A percentile compares a stretch with the other conserved stretches of the same genome.
Evolutionary conservation across 768 basidiomycete species (phyloP).

Genomic region (Suillus subalutaceus): DNA sequence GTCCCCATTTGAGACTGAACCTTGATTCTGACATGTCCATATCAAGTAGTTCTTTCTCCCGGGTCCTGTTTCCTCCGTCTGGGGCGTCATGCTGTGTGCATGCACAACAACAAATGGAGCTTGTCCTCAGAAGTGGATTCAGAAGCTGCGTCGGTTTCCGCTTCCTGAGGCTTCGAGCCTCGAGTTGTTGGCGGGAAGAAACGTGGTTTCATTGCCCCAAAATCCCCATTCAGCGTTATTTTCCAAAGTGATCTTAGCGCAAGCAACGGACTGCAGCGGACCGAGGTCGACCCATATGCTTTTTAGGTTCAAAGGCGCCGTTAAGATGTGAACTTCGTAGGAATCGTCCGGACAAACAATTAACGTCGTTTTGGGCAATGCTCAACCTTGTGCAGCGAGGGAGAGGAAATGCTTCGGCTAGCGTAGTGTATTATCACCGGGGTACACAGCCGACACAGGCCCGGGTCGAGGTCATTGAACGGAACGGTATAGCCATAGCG

Average conservation of each 20-base stretch:
- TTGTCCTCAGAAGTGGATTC: not conserved
- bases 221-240: slow-evolving; percentile 6
- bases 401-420: not conserved
- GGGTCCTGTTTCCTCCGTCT: not conserved
- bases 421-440: not conserved
- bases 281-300: slow-evolving; percentile 1
- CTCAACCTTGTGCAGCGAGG: slow-evolving; percentile 3
- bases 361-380: slow-evolving; percentile 5
- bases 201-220: slow-evolving; percentile 7
- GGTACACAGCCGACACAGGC: not conserved
- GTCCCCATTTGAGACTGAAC: slow-evolving; percentile 2
- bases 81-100: not conserved
- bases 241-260: not conserved
- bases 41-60: slow-evolving; percentile 2
- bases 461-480: not conserved
- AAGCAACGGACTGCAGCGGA: slow-evolving; percentile 1
- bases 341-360: slow-evolving; percentile 4
- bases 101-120: not conserved
- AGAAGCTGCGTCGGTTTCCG: slow-evolving; percentile 4
- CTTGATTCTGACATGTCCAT: slow-evolving; percentile 9
- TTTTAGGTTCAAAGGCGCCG: slow-evolving; percentile 8
- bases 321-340: not conserved
- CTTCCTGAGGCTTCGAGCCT: slow-evolving; percentile 4
- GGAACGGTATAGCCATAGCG: not conserved
- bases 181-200: slow-evolving; percentile 3